phyloP scores from a whole-genome alignment of 306 rosid genomes.

The Dalbergia cultrata region DNA sequence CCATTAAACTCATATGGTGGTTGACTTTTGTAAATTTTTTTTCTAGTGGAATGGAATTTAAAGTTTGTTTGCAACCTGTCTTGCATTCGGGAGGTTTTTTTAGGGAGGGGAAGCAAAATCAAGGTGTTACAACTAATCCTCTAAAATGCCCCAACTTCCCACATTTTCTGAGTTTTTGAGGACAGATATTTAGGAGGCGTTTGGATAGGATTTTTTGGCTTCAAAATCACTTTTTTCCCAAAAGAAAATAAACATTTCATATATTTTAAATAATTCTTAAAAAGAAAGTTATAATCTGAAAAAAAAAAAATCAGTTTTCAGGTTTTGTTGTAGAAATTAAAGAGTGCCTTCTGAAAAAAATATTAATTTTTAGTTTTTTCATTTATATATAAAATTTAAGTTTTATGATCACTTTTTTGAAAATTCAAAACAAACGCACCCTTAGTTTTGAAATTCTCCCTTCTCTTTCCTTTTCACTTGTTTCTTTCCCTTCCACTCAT shows the following conservation, averaged over 20 bases:
- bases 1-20: slow-evolving; percentile 4
- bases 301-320: too few relatives aligned
- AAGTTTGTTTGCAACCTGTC: slow-evolving; percentile 1
- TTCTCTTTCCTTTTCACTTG: not conserved
- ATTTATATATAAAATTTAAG: too few relatives aligned
- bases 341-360: too few relatives aligned
- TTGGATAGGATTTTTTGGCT: too few relatives aligned
- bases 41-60: slow-evolving; percentile 3
- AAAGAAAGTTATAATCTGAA: too few relatives aligned
- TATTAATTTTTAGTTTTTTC: too few relatives aligned
- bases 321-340: too few relatives aligned
- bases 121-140: not conserved
- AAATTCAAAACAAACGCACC: too few relatives aligned
- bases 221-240: too few relatives aligned
- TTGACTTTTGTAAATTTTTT: slow-evolving; percentile 17
- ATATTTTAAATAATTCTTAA: too few relatives aligned
- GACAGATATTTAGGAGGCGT: not conserved
- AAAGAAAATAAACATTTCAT: too few relatives aligned
- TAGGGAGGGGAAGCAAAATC: not conserved
- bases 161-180: not conserved
- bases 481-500: not conserved
- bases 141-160: not conserved
- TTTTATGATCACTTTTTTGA: too few relatives aligned
- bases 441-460: not conserved
- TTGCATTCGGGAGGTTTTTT: not conserved